Evolutionary conservation across 73 alveolate species (phyloP).

Genomic region (Tetrahymena elliotti): DNA sequence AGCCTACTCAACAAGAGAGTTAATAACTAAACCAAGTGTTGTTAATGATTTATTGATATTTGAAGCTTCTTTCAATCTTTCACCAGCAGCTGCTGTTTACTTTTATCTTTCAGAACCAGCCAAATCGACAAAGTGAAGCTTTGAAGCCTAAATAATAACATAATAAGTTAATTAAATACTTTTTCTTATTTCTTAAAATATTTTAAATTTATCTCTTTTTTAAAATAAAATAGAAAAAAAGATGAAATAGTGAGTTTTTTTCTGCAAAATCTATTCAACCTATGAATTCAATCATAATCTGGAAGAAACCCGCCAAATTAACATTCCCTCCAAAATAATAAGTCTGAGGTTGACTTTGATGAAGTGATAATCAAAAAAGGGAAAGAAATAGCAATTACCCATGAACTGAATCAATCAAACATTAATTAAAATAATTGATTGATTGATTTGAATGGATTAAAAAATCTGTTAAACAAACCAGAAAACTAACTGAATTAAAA

Average conservation of each 20-base stretch:
- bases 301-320: neutral
- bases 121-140: slow-evolving; percentile 90
- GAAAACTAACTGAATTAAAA: neutral
- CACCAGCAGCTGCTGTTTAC: slow-evolving; percentile 81
- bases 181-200: neutral
- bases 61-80: slow-evolving; percentile 95
- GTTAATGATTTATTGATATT: slow-evolving; percentile 88
- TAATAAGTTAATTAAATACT: neutral
- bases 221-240: no score
- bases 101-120: slow-evolving; percentile 97
- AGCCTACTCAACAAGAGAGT: slow-evolving; percentile 66
- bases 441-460: no score
- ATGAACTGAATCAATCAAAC: no score
- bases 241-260: neutral
- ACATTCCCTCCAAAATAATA: neutral
- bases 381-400: neutral
- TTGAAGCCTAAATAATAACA: slow-evolving; percentile 37
- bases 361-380: neutral
- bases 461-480: neutral
- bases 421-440: no score
- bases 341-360: neutral
- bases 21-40: slow-evolving; percentile 91
- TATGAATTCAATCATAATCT: neutral
- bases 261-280: neutral
- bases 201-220: neutral